Percentiles rank a stretch among this genome's conserved stretches.
phyloP scores from a whole-genome alignment of 148 eudicot species.

The Dianthus caryophyllus region DNA sequence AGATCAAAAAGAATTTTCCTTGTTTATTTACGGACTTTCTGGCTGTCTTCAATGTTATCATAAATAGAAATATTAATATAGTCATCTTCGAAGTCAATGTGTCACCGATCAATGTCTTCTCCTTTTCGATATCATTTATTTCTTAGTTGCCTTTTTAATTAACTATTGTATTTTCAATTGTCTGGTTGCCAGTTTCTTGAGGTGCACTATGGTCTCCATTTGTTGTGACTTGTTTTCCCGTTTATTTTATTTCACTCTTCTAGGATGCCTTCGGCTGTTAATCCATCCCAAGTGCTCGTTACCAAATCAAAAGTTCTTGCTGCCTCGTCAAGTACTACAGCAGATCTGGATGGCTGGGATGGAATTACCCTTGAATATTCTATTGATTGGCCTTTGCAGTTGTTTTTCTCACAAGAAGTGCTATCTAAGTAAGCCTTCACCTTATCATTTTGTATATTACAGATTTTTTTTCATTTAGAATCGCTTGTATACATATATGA shows the following conservation, averaged over 20 bases:
- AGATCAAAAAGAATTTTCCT: neutral
- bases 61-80: neutral
- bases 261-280: slow-evolving; percentile 76
- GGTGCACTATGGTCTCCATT: neutral
- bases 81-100: neutral
- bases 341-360: slow-evolving; percentile 94
- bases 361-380: slow-evolving; percentile 89
- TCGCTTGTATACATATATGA: neutral
- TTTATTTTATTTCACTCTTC: slow-evolving; percentile 19
- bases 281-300: slow-evolving; percentile 53
- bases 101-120: neutral
- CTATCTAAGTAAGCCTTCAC: slow-evolving; percentile 67
- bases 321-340: slow-evolving; percentile 40
- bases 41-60: neutral
- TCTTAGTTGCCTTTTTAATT: neutral
- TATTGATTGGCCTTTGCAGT: slow-evolving; percentile 90
- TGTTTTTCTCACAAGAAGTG: slow-evolving; percentile 91
- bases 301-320: slow-evolving; percentile 54
- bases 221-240: slow-evolving; percentile 5
- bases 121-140: neutral
- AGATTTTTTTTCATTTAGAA: neutral
- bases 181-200: neutral
- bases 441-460: neutral
- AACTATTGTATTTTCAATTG: neutral
- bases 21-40: neutral